Conservation (phyloP, 495 filamentous ascomycete genomes). For the Aspergillus funiculosus region DNA sequence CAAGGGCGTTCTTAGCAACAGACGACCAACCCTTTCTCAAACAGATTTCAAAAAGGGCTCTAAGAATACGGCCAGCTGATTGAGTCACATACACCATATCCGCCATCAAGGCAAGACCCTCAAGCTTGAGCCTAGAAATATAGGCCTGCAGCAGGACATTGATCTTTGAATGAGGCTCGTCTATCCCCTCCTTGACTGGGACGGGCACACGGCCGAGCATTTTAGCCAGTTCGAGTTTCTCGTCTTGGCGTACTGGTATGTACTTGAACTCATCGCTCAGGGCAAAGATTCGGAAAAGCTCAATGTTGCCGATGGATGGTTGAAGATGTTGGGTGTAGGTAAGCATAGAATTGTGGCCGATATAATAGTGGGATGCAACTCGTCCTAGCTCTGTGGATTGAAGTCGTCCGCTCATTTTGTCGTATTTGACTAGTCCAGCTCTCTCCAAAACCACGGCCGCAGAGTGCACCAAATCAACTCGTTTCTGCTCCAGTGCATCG, state of each 20-base stretch:
- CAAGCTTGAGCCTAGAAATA: slow-evolving; percentile 89
- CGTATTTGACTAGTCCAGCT: slow-evolving; percentile 86
- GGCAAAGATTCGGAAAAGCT: slow-evolving; percentile 96
- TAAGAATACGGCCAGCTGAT: slow-evolving; percentile 90
- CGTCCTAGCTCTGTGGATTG: slow-evolving; percentile 91
- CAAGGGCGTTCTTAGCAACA: slow-evolving; percentile 85
- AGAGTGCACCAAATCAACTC: slow-evolving; percentile 93
- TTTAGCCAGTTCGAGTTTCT: slow-evolving; percentile 93
- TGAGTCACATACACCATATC: slow-evolving; percentile 99
- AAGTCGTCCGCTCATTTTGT: slow-evolving; percentile 84
- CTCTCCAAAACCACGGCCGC: slow-evolving; percentile 84
- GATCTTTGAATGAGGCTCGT: slow-evolving; percentile 96
- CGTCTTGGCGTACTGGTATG: slow-evolving; percentile 94
- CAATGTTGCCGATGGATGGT: slow-evolving; percentile 82
- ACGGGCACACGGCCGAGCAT: slow-evolving; percentile 85
- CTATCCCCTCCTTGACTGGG: slow-evolving; percentile 94
- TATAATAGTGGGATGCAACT: slow-evolving; percentile 97
- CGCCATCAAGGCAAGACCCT: slow-evolving; percentile 93
- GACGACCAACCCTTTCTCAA: slow-evolving; percentile 95
- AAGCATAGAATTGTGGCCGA: slow-evolving; percentile 90
- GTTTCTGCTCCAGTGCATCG: slow-evolving; percentile 85
- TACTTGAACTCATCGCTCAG: slow-evolving; percentile 99
- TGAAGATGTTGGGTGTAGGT: slow-evolving; percentile 95
- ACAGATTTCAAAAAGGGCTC: slow-evolving; percentile 93
- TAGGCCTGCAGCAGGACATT: slow-evolving; percentile 98